Evolutionary conservation across 257 asterid genomes (phyloP), one percentile per base, ranked within the genome.

Genomic region (Anisodus acutangulus): DNA sequence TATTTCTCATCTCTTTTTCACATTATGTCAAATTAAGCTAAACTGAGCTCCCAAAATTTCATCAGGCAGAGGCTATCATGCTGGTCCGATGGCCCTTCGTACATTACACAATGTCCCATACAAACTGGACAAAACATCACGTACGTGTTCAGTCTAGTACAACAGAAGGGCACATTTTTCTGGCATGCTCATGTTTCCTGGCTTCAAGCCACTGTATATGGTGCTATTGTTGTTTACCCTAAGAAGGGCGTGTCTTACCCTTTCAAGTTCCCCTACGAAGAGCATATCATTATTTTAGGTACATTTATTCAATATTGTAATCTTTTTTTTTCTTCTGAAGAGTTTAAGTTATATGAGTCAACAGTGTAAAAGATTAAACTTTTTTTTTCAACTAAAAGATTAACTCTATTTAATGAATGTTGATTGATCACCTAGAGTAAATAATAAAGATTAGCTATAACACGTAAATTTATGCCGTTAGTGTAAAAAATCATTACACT

Each of bases 171-270:
- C 41, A 93, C 95, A 89, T 57, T 89, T 8, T 85, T 88, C 12
- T 92, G 97, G 97, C 97, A 93, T 54, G 95, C 94, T 51, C 97
- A 93, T n/a, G 81, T 90, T 41, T 91, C 94, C 1, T 92, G 94
- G 94, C 92, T 90, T 37, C 85, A 95, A 9, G 95, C 89, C 66
- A 93, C 97, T 2, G 90, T 91, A 31, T 43, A 93, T 83, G 97
- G 97, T 0, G 94, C 97, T 82, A 78, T 93, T 17, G 85, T 92
- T 35, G 82, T 93, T 6, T 90, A 91, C 84, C 95, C 97, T 6
- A 92, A 85, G 83, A 58, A 85, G 4, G 93, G 91, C 1, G 91
- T 89, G n/a, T 90, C 93, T 0, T 93, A 93, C 86, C 97, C 97
- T 43, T 90, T 91, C 57, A 88, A 85, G 11, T 82, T 84, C 60